Conservation (phyloP, 495 filamentous ascomycete species). For the Tuber umbilicatum region DNA sequence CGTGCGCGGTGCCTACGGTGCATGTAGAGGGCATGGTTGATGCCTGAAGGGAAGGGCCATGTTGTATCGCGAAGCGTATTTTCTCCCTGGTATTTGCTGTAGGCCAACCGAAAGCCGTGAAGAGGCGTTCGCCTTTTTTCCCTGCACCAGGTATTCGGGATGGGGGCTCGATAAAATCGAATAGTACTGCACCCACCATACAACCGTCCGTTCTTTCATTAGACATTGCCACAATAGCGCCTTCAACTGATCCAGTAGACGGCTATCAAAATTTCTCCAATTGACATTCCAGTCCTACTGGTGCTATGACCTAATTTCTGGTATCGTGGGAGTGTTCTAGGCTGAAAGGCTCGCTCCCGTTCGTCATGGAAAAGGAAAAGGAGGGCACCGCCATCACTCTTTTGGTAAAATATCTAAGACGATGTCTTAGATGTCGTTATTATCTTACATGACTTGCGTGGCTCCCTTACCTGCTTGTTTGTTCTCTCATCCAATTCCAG, state of each 20-base stretch:
- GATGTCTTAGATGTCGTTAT: slow-evolving; percentile 1
- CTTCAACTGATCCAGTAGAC: background rate
- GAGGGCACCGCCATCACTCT: background rate
- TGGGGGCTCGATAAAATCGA: slow-evolving; percentile 1
- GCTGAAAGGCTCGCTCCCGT: background rate
- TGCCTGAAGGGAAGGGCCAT: background rate
- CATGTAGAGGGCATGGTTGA: background rate
- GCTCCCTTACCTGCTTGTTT: background rate
- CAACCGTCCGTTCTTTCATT: background rate
- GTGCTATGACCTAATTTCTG: background rate
- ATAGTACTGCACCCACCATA: background rate
- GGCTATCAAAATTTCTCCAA: background rate
- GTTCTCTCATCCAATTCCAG: background rate
- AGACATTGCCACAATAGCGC: background rate
- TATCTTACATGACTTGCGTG: background rate
- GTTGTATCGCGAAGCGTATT: background rate
- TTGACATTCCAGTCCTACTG: background rate
- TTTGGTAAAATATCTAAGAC: background rate
- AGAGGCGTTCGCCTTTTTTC: slow-evolving; percentile 33
- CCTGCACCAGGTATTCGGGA: slow-evolving; percentile 37
- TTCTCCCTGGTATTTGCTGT: background rate
- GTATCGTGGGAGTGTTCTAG: background rate
- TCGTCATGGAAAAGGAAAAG: background rate
- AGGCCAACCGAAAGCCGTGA: slow-evolving; percentile 17
- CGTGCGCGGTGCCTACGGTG: background rate